A percentile compares a stretch with the other conserved stretches of the same genome.
Evolutionary conservation across 495 filamentous ascomycete species (phyloP).

Genomic region (Extremus antarcticus): DNA sequence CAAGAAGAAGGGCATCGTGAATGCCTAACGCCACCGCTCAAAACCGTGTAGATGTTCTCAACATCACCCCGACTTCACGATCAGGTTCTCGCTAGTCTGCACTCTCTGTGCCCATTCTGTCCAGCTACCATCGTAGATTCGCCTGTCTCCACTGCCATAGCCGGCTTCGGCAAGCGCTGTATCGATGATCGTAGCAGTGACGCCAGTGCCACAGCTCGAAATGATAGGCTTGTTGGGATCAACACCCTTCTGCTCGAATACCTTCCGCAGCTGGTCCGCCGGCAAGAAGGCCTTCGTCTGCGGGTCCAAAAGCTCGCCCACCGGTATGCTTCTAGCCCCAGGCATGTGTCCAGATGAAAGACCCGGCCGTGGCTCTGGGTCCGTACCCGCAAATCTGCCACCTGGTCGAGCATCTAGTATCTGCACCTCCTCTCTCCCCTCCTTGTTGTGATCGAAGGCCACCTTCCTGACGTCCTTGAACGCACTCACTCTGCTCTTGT

Average conservation of each 20-base stretch:
- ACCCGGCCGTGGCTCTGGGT: constrained; percentile 77
- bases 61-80: constrained; percentile 12
- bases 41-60: neutral
- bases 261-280: constrained; percentile 52
- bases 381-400: constrained; percentile 70
- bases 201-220: constrained; percentile 82
- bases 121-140: constrained; percentile 94
- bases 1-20: neutral
- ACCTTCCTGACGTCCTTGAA: constrained; percentile 75
- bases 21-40: neutral
- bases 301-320: constrained; percentile 69
- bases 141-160: constrained; percentile 53
- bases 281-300: constrained; percentile 71
- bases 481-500: constrained; percentile 46
- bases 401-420: constrained; percentile 78
- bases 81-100: constrained; percentile 15
- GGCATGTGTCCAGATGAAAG: constrained; percentile 89
- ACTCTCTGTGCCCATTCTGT: constrained; percentile 39
- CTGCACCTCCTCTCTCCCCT: constrained; percentile 70
- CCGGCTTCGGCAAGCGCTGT: constrained; percentile 72
- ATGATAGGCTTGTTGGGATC: constrained; percentile 79
- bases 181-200: constrained; percentile 88
- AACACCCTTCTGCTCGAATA: constrained; percentile 69
- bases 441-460: constrained; percentile 62
- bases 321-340: constrained; percentile 71